Percentiles rank a stretch among this genome's conserved stretches.
Evolutionary conservation across 2,329 filamentous ascomycete genomes (phyloP).

Genomic region (Colletotrichum lini): DNA sequence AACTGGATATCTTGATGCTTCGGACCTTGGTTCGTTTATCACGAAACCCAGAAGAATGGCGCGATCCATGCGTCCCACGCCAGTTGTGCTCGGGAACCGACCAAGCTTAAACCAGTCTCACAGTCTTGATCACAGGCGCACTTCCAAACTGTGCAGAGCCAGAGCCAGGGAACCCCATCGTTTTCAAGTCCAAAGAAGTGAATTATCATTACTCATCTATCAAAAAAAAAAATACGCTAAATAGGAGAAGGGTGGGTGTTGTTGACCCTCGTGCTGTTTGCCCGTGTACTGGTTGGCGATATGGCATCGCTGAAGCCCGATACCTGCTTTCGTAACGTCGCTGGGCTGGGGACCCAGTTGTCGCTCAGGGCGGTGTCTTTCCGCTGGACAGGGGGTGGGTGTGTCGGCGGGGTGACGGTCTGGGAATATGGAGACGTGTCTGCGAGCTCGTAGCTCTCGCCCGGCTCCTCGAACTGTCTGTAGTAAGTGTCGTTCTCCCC

Average conservation of each 20-base stretch:
- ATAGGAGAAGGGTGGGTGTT: conserved; percentile 18
- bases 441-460: conserved; percentile 37
- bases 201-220: conserved; percentile 42
- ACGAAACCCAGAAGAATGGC: too few relatives aligned
- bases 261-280: conserved; percentile 22
- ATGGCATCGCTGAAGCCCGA: conserved; percentile 22
- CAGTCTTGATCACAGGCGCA: too few relatives aligned
- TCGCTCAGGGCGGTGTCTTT: conserved; percentile 28
- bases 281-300: conserved; percentile 34
- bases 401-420: neutral
- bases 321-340: conserved; percentile 12
- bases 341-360: conserved; percentile 10
- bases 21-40: too few relatives aligned
- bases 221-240: conserved; percentile 25
- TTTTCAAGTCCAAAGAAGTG: conserved; percentile 28
- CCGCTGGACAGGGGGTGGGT: conserved; percentile 5
- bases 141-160: neutral
- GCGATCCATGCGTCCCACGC: neutral
- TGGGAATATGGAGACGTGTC: conserved; percentile 28
- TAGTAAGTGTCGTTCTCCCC: conserved; percentile 27
- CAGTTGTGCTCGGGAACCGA: too few relatives aligned
- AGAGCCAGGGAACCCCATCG: too few relatives aligned
- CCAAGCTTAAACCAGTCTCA: too few relatives aligned
- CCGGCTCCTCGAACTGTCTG: conserved; percentile 11
- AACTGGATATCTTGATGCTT: too few relatives aligned